phyloP scores from a whole-genome alignment of 345 rosid genomes.

The Sisymbrium altissimum region DNA sequence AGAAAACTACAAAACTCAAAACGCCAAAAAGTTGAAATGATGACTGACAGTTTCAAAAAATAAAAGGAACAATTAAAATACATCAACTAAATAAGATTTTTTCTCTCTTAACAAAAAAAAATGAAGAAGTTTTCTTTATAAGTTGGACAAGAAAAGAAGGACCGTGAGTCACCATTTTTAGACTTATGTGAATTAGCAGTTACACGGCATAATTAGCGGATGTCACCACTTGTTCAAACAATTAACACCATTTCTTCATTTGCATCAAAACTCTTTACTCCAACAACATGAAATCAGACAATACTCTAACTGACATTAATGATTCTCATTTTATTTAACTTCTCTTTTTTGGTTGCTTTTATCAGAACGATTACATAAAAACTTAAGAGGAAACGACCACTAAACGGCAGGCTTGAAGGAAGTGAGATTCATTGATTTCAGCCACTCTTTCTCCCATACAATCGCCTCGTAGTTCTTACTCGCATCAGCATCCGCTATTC shows the following conservation, averaged over 20 bases:
- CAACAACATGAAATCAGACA: background rate
- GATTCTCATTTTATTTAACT: background rate
- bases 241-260: background rate
- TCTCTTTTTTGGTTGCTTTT: background rate
- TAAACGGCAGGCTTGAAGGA: constrained; percentile 38
- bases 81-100: too few species aligned
- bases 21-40: too few species aligned
- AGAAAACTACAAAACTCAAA: too few species aligned
- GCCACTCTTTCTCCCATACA: constrained; percentile 54
- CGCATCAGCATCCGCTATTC: background rate
- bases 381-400: background rate
- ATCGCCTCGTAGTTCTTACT: constrained; percentile 36
- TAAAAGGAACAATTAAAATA: too few species aligned
- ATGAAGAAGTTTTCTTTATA: too few species aligned
- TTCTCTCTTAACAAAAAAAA: too few species aligned
- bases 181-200: background rate
- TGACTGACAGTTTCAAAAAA: too few species aligned
- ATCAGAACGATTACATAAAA: background rate
- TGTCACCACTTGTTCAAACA: background rate
- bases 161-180: too few species aligned
- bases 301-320: background rate
- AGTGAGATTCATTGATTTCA: constrained; percentile 35
- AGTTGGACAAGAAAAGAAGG: too few species aligned
- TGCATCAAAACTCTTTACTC: background rate
- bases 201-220: too few species aligned